phyloP scores from a whole-genome alignment of 345 rosid species.

The Populus alba region DNA sequence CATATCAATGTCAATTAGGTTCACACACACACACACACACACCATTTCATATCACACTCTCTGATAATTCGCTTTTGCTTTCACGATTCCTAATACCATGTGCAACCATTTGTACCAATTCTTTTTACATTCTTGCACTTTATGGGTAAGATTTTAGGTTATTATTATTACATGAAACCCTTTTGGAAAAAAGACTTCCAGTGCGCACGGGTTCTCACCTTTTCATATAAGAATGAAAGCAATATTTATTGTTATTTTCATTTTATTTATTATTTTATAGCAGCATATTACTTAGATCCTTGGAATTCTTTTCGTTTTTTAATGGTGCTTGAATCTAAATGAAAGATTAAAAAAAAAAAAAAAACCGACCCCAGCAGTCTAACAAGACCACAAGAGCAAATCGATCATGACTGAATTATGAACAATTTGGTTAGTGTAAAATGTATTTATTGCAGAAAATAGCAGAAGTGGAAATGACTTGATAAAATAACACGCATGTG shows the following conservation, averaged over 20 bases:
- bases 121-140: constrained; percentile 9
- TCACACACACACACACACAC: too few species aligned
- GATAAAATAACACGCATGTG: too few species aligned
- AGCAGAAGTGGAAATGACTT: too few species aligned
- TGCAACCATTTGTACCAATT: not conserved
- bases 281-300: not conserved
- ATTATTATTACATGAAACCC: not conserved
- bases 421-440: not conserved
- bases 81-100: constrained; percentile 1
- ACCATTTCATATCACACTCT: not conserved
- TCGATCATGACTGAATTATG: not conserved
- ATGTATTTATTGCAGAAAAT: too few species aligned
- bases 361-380: not conserved
- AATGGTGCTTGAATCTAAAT: not conserved
- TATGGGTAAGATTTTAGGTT: not conserved
- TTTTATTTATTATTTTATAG: not conserved
- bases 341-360: too few species aligned
- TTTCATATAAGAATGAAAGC: not conserved
- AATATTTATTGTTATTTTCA: not conserved
- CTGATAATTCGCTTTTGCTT: constrained; percentile 9
- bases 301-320: not conserved
- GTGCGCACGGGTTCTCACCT: not conserved
- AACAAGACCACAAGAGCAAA: not conserved
- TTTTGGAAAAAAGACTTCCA: not conserved
- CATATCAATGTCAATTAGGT: too few species aligned